phyloP scores from a whole-genome alignment of 176 grass and related monocot genomes.

The Raddia distichophylla region DNA sequence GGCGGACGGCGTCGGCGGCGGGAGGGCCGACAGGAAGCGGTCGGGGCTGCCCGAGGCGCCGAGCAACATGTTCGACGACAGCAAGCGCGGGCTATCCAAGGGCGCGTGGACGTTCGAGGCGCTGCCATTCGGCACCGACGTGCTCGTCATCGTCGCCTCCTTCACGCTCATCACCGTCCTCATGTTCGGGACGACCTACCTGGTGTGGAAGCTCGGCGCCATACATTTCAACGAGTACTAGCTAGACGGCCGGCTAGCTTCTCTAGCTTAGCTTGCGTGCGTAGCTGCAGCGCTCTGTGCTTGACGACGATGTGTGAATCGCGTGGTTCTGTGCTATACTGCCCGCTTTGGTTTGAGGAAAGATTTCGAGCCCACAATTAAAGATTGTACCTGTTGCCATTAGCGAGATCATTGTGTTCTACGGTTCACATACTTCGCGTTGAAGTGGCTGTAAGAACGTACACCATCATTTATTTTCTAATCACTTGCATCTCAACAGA shows the following conservation, averaged over 20 bases:
- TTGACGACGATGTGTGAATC: neutral
- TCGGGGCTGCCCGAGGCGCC: conserved; percentile 76
- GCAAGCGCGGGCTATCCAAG: conserved; percentile 80
- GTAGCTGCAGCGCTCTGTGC: neutral
- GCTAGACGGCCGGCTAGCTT: conserved; percentile 13
- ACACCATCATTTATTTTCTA: no score
- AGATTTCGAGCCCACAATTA: conserved; percentile 31
- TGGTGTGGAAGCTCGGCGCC: conserved; percentile 90
- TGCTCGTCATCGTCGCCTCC: conserved; percentile 65
- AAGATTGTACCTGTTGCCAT: neutral
- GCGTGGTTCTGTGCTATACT: conserved; percentile 27
- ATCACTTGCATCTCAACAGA: neutral
- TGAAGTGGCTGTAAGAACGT: no score
- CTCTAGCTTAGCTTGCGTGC: neutral
- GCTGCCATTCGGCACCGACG: conserved; percentile 69
- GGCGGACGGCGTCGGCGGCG: conserved; percentile 49
- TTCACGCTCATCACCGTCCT: conserved; percentile 76
- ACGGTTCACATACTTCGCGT: no score
- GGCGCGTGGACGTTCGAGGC: conserved; percentile 75
- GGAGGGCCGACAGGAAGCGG: conserved; percentile 46
- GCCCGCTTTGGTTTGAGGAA: neutral
- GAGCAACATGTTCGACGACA: conserved; percentile 84
- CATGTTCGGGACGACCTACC: conserved; percentile 86
- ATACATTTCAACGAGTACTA: conserved; percentile 98
- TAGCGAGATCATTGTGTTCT: no score